Evolutionary conservation across 1,284 basidiomycete genomes (phyloP), one percentile per base, ranked within the genome.

Genomic region (Cryptococcus wingfieldii): DNA sequence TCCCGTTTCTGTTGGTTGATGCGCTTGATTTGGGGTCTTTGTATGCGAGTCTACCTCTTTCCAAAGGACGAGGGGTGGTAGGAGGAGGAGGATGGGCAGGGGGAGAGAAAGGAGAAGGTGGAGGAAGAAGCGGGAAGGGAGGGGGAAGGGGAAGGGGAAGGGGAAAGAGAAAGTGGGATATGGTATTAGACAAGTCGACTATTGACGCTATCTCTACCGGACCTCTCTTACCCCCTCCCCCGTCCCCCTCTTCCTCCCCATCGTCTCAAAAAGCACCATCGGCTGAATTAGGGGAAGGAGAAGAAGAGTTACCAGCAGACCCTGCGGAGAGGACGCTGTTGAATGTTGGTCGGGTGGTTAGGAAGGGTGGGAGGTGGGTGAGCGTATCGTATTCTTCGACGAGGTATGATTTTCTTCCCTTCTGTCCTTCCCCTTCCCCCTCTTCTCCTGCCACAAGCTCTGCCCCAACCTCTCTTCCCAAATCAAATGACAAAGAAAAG

Each of bases 161-260:
- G n/a, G 34, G 12, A 8, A 18, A 47, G 2, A 52, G 41, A 10
- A 60, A 62, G 16, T 75, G 67, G 64, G 66, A 73, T 48, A 25
- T 74, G 8, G 8, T 74, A 0, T 38, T 74, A 28, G 74, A 76
- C 56, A 76, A 76, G 53, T 74, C 71, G 0, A 74, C 74, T 0
- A 68, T 69, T 1, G 74, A 76, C 51, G 74, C 74, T 3, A 74
- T 76, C 9, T 71, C 74, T 5, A 74, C 72, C 47, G 65, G 66
- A 1, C 62, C 62, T 5, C 23, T n/a, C 8, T 34, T 53, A 8
- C 31, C 42, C 1, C 42, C 41, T 13, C 27, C 44, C 12, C 14
- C 23, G 23, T 2, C 23, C 19, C 19, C 19, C 19, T 19, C 19
- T n/a, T n/a, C n/a, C n/a, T n/a, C n/a, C n/a, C n/a, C n/a, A n/a